Conservation (phyloP, 1,284 basidiomycete species). For the Ustilago trichophora region DNA sequence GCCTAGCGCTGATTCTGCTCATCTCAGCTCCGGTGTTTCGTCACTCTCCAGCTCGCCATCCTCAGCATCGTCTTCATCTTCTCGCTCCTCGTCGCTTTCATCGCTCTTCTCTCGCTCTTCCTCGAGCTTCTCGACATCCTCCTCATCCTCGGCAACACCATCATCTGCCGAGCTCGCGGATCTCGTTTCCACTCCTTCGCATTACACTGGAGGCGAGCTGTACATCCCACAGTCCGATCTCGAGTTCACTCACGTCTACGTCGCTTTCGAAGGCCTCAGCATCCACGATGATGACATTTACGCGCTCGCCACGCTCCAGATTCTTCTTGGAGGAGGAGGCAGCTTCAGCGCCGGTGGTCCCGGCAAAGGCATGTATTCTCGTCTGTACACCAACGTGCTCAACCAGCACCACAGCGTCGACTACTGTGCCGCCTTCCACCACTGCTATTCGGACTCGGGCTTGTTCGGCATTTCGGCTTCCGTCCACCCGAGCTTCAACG, state of each 20-base stretch:
- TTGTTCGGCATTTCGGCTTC: conserved; percentile 92
- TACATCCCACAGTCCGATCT: conserved; percentile 74
- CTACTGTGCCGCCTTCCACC: conserved; percentile 97
- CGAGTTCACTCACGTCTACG: conserved; percentile 91
- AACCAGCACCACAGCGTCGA: conserved; percentile 94
- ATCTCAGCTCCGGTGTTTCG: conserved; percentile 12
- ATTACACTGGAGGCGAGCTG: conserved; percentile 83
- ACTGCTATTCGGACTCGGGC: conserved; percentile 94
- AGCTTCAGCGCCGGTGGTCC: conserved; percentile 95
- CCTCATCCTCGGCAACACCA: conserved; percentile 47
- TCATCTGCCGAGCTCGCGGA: conserved; percentile 34
- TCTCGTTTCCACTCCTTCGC: conserved; percentile 69
- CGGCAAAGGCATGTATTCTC: conserved; percentile 98
- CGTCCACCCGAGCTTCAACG: conserved; percentile 77
- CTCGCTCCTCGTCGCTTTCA: conserved; percentile 67
- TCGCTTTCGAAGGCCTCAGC: conserved; percentile 90
- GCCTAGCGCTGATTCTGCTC: conserved; percentile 9
- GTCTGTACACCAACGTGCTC: conserved; percentile 95
- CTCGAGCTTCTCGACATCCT: conserved; percentile 52
- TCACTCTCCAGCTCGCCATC: conserved; percentile 28
- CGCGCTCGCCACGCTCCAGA: conserved; percentile 91
- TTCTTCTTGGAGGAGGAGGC: conserved; percentile 92
- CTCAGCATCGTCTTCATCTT: conserved; percentile 68
- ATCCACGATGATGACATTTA: conserved; percentile 95
- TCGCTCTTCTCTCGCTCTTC: conserved; percentile 71